Percentiles rank a stretch among this genome's conserved stretches.
Evolutionary conservation across 352 stramenopile species (phyloP).

Genomic region (Pythium phragmiticola): DNA sequence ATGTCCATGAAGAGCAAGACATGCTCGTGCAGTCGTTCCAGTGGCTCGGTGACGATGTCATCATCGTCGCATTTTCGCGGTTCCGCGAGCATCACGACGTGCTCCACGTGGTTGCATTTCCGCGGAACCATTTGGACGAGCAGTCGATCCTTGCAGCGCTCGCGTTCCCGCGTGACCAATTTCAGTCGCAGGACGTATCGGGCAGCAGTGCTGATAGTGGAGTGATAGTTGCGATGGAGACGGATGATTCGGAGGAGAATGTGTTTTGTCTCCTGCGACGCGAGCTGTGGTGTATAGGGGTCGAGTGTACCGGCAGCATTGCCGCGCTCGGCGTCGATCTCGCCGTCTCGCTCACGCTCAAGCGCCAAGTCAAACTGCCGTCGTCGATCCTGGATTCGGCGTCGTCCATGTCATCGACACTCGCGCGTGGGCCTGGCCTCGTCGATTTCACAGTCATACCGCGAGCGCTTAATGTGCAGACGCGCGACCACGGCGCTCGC

Average conservation of each 20-base stretch:
- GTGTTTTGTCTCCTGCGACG: conserved; percentile 58
- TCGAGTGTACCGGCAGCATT: conserved; percentile 43
- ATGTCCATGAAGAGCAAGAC: conserved; percentile 82
- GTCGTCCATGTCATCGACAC: conserved; percentile 3
- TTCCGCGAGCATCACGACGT: conserved; percentile 51
- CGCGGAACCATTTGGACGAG: conserved; percentile 74
- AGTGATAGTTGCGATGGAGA: conserved; percentile 59
- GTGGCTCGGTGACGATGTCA: conserved; percentile 63
- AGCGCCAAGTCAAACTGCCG: conserved; percentile 49
- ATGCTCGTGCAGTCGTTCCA: conserved; percentile 60
- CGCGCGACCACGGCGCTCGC: conserved; percentile 33
- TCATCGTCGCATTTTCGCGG: conserved; percentile 65
- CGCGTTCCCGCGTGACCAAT: conserved; percentile 35
- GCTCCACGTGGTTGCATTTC: conserved; percentile 67
- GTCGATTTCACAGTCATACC: conserved; percentile 56
- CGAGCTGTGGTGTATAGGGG: conserved; percentile 58
- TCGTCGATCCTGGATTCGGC: conserved; percentile 29
- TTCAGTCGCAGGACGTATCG: background rate
- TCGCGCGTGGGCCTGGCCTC: conserved; percentile 16
- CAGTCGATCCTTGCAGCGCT: conserved; percentile 54
- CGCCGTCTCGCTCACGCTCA: conserved; percentile 35
- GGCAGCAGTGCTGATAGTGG: conserved; percentile 6
- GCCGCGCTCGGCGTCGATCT: conserved; percentile 38
- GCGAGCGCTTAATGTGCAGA: conserved; percentile 54
- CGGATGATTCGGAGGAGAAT: conserved; percentile 42